Evolutionary conservation across 129 eudicot genomes (phyloP).

Genomic region (Helichrysum umbraculigerum): DNA sequence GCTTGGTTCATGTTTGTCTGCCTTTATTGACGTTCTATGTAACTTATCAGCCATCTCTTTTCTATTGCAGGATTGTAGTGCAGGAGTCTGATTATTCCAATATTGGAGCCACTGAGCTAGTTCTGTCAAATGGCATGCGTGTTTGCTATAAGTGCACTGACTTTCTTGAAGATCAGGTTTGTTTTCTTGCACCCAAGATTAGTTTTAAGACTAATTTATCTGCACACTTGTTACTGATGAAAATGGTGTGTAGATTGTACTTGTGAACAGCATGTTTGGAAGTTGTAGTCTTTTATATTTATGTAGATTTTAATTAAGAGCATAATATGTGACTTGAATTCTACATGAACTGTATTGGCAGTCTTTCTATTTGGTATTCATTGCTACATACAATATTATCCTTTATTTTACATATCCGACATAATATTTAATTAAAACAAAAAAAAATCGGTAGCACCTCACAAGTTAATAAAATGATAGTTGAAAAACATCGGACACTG

Average conservation of each 20-base stretch:
- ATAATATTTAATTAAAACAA: no score
- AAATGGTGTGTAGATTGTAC: conserved; percentile 7
- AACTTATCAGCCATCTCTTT: conserved; percentile 15
- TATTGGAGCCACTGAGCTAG: conserved; percentile 77
- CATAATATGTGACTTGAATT: neutral
- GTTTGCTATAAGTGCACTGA: conserved; percentile 92
- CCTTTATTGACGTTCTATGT: conserved; percentile 1
- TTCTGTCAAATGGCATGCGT: conserved; percentile 91
- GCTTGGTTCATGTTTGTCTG: conserved; percentile 22
- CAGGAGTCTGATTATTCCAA: conserved; percentile 59
- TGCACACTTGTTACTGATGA: conserved; percentile 5
- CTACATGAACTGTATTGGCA: neutral
- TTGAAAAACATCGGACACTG: neutral
- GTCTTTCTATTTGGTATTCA: neutral
- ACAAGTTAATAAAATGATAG: neutral
- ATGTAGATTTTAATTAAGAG: neutral
- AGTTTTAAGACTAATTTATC: conserved; percentile 1
- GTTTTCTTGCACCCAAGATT: conserved; percentile 18
- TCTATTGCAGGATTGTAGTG: conserved; percentile 53
- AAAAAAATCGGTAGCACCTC: neutral
- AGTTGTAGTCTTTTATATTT: neutral
- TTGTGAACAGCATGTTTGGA: conserved; percentile 15
- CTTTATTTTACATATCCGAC: neutral
- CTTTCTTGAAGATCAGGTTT: conserved; percentile 93
- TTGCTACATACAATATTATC: neutral